Evolutionary conservation across 768 basidiomycete genomes (phyloP).

Genomic region (Amanita muscaria): DNA sequence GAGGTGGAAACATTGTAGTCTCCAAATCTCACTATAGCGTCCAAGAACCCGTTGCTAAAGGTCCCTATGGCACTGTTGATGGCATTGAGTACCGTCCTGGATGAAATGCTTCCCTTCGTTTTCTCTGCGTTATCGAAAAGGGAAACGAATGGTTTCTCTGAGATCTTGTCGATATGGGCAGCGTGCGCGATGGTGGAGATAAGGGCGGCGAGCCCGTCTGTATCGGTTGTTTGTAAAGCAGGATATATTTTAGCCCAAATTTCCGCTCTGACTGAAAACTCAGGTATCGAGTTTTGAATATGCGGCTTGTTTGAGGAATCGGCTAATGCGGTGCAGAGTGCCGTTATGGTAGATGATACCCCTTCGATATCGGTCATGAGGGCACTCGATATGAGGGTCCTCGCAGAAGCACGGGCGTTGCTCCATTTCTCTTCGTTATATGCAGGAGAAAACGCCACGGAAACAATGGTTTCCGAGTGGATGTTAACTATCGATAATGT

Average conservation of each 20-base stretch:
- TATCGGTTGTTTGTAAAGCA: conserved; percentile 47
- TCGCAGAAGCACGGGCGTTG: conserved; percentile 24
- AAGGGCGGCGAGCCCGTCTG: conserved; percentile 47
- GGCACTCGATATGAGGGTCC: conserved; percentile 24
- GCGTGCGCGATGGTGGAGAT: conserved; percentile 48
- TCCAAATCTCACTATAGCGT: conserved; percentile 54
- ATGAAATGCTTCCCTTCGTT: conserved; percentile 13
- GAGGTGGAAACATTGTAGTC: conserved; percentile 48
- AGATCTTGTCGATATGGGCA: conserved; percentile 61
- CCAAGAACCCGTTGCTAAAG: conserved; percentile 56
- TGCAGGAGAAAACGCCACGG: conserved; percentile 27
- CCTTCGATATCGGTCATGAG: conserved; percentile 25
- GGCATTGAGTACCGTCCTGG: conserved; percentile 33
- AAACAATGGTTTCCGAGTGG: conserved; percentile 29
- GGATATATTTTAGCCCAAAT: conserved; percentile 68
- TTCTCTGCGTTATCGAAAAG: conserved; percentile 22
- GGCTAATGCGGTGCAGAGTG: conserved; percentile 23
- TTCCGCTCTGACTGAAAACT: conserved; percentile 38
- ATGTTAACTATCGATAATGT: conserved; percentile 28
- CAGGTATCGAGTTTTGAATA: conserved; percentile 19
- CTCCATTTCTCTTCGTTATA: conserved; percentile 28
- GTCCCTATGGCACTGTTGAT: conserved; percentile 53
- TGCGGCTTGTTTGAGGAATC: conserved; percentile 12
- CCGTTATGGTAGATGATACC: conserved; percentile 23
- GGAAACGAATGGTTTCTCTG: conserved; percentile 38